These are phyloP conservation scores for Zygoascus flipseniorum DNA, from an alignment of 805 yeast genomes.

Conservation along the genomic window DNA sequence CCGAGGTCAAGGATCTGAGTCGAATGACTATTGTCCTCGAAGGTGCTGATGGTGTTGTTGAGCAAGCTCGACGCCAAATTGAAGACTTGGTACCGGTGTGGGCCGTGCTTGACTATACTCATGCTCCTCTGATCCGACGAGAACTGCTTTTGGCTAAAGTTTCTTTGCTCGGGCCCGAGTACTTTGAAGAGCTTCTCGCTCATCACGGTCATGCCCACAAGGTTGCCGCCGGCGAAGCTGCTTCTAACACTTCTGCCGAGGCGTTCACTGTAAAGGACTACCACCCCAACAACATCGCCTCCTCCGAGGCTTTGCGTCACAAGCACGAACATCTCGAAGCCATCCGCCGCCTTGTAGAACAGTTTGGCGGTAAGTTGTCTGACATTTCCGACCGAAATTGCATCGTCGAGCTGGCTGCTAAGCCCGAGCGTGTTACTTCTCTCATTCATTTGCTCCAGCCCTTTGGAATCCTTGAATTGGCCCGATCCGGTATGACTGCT, in stretches of 20 bases:
- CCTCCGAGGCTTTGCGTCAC: slow-evolving; percentile 89
- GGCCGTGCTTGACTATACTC: slow-evolving; percentile 91
- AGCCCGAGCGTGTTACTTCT: slow-evolving; percentile 81
- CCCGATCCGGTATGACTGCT: slow-evolving; percentile 98
- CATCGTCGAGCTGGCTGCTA: slow-evolving; percentile 88
- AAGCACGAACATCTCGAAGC: slow-evolving; percentile 85
- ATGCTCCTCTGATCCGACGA: slow-evolving; percentile 82
- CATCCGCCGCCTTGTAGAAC: slow-evolving; percentile 66
- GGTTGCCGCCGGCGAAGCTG: slow-evolving; percentile 29
- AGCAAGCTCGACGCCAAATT: slow-evolving; percentile 96
- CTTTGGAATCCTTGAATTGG: slow-evolving; percentile 91
- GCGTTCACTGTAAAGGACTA: slow-evolving; percentile 34
- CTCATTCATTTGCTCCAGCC: slow-evolving; percentile 88
- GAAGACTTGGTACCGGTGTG: slow-evolving; percentile 98
- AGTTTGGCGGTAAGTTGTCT: slow-evolving; percentile 88
- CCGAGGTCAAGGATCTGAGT: slow-evolving; percentile 90
- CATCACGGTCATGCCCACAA: slow-evolving; percentile 51
- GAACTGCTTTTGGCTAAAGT: slow-evolving; percentile 88
- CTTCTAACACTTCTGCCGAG: slow-evolving; percentile 23
- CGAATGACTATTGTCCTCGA: slow-evolving; percentile 93
- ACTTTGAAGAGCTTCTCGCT: slow-evolving; percentile 86
- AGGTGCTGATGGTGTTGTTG: slow-evolving; percentile 94
- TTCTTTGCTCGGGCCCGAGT: slow-evolving; percentile 94
- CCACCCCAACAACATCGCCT: slow-evolving; percentile 86
- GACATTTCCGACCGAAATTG: slow-evolving; percentile 92